A percentile compares a stretch with the other conserved stretches of the same genome.
These are phyloP conservation scores for Nakazawaea ishiwadae DNA, from an alignment of 805 yeast genomes.

Conservation along the genomic window DNA sequence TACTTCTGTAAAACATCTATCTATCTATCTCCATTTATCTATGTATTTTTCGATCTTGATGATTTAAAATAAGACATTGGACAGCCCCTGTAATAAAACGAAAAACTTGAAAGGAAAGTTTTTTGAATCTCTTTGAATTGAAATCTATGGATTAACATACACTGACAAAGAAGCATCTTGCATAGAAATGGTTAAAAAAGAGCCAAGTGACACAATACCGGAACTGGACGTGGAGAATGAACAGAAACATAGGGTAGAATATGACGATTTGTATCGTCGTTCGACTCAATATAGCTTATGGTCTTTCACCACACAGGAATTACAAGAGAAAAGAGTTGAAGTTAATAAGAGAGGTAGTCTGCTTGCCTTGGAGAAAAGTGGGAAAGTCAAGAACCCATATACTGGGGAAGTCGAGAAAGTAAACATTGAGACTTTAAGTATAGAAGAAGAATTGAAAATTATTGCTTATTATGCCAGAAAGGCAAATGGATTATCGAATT, in stretches of 20 bases:
- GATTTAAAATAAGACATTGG: too few relatives aligned
- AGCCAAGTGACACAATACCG: background rate
- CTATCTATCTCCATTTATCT: too few relatives aligned
- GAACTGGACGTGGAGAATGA: background rate
- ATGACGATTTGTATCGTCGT: conserved; percentile 84
- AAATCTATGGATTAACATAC: too few relatives aligned
- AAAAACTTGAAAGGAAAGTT: too few relatives aligned
- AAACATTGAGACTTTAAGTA: conserved; percentile 40
- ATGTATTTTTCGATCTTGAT: too few relatives aligned
- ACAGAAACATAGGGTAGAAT: conserved; percentile 40
- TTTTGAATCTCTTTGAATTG: too few relatives aligned
- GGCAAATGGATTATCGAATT: conserved; percentile 63
- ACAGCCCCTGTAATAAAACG: too few relatives aligned
- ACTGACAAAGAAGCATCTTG: too few relatives aligned
- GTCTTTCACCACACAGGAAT: conserved; percentile 68
- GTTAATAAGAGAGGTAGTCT: conserved; percentile 53
- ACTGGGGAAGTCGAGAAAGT: conserved; percentile 8
- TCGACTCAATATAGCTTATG: conserved; percentile 81
- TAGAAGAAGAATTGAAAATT: conserved; percentile 67
- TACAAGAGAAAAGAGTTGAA: conserved; percentile 41
- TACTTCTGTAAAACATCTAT: too few relatives aligned
- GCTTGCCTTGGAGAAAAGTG: conserved; percentile 25
- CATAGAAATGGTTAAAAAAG: conserved; percentile 1
- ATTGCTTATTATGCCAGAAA: conserved; percentile 70
- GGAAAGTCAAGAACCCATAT: conserved; percentile 14